phyloP scores from a whole-genome alignment of 176 grass and related monocot genomes.

The Aegilops longissima region DNA sequence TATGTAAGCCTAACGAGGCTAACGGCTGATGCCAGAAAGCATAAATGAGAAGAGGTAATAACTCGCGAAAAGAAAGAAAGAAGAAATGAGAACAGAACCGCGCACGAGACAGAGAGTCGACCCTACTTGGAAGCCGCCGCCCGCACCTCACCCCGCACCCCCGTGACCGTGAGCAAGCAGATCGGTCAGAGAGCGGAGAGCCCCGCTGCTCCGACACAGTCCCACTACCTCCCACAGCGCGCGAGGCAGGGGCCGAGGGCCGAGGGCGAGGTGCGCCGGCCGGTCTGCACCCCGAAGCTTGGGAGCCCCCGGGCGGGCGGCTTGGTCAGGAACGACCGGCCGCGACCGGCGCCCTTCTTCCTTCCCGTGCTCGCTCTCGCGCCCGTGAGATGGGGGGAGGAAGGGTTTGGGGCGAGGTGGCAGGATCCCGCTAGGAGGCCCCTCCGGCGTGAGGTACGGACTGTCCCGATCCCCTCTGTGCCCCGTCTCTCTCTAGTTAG shows the following conservation, averaged over 20 bases:
- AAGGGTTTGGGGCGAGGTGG: neutral
- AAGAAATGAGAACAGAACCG: no score
- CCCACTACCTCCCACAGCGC: neutral
- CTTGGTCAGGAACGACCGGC: neutral
- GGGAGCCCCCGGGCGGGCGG: neutral
- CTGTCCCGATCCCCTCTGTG: neutral
- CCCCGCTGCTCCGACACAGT: neutral
- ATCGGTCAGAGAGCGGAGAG: neutral
- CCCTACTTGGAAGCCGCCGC: neutral
- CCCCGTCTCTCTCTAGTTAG: neutral
- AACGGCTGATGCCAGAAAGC: no score
- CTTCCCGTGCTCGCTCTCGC: neutral
- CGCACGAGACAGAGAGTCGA: no score
- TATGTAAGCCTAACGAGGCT: no score
- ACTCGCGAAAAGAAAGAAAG: no score
- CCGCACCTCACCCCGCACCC: no score
- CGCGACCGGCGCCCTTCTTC: neutral
- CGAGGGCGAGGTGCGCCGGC: neutral
- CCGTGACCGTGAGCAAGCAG: neutral
- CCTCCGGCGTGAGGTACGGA: neutral
- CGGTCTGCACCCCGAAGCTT: neutral
- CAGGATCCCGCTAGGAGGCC: neutral
- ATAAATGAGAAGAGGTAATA: no score
- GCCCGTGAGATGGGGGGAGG: neutral
- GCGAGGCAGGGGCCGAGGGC: neutral